phyloP scores from a whole-genome alignment of 2,329 filamentous ascomycete genomes.

The Pestalotiopsis sp. region DNA sequence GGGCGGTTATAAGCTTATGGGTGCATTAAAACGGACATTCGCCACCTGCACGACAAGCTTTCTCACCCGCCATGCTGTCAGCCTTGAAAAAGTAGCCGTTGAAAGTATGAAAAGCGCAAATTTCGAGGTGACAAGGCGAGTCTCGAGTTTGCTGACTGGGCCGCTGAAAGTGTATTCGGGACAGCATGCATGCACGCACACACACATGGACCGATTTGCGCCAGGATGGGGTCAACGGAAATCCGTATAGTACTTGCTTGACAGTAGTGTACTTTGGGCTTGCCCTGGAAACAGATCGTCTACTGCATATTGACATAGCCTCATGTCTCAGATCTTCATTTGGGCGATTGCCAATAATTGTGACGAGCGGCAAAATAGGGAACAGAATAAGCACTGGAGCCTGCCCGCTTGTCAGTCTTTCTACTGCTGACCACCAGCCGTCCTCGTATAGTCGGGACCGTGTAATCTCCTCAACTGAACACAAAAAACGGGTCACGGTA shows the following conservation, averaged over 20 bases:
- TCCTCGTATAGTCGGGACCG: neutral
- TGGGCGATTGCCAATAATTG: neutral
- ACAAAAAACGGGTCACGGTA: neutral
- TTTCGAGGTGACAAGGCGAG: neutral
- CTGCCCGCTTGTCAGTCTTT: neutral
- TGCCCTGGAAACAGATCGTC: neutral
- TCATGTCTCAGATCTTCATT: neutral
- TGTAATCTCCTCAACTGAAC: slow-evolving; percentile 1
- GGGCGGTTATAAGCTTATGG: neutral
- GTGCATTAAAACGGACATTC: neutral
- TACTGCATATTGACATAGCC: neutral
- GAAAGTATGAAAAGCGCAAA: neutral
- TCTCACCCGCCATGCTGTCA: neutral
- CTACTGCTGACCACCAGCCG: neutral
- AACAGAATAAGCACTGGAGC: neutral
- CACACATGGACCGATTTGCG: neutral
- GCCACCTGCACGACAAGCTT: neutral
- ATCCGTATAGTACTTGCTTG: too few relatives aligned
- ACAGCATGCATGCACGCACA: neutral
- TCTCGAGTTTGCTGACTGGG: neutral
- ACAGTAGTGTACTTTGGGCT: too few relatives aligned
- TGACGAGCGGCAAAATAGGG: too few relatives aligned
- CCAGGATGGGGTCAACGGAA: neutral
- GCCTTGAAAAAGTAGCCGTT: neutral
- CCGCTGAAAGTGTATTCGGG: neutral